Evolutionary conservation across 2,329 filamentous ascomycete genomes (phyloP), one percentile per base, ranked within the genome.

Genomic region (Colletotrichum agaves): DNA sequence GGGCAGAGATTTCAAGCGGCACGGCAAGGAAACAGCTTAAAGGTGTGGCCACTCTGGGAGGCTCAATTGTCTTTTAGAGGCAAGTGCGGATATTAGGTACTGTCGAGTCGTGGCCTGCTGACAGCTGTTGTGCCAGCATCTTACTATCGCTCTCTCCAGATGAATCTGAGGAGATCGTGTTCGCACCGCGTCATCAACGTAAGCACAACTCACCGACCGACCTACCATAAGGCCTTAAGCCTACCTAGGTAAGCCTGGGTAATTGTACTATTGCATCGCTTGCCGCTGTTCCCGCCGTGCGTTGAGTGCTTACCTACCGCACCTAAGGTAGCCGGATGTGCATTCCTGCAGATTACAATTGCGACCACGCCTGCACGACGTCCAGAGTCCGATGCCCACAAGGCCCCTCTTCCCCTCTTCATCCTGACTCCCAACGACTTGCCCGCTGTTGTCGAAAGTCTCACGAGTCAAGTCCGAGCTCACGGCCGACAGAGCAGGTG

Each of bases 321-420:
- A 23, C 5, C 23, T 23, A 6, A 6, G 23, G 23, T 27, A 27
- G 5, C 23, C n/a, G n/a, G n/a, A n/a, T n/a, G n/a, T n/a, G 5
- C 5, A 27, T 49, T 49, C 21, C 21, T 49, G 46, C 46, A 31
- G 23, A 49, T 49, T 23, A 13, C 27, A 27, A 27, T 31, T 49
- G 27, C 27, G 27, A 23, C 46, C 4, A 49, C 46, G 21, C 46
- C 21, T 50, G 56, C 56, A 50, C 15, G 27, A 59, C 5, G 27
- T 19, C 10, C 35, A 35, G 33, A n/a, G n/a, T 17, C 50, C 31
- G 31, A 50, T 11, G 50, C 33, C 31, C 49, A 27, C 52, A 58
- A 63, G 52, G 52, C 52, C 61, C 61, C 52, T 59, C 52, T 65
- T 53, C 62, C 47, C 56, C 55, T 65, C 62, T 65, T 53, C 46